Percentiles rank a stretch among this genome's conserved stretches.
phyloP scores from a whole-genome alignment of 1,284 basidiomycete genomes.

The Papiliotrema terrestris region DNA sequence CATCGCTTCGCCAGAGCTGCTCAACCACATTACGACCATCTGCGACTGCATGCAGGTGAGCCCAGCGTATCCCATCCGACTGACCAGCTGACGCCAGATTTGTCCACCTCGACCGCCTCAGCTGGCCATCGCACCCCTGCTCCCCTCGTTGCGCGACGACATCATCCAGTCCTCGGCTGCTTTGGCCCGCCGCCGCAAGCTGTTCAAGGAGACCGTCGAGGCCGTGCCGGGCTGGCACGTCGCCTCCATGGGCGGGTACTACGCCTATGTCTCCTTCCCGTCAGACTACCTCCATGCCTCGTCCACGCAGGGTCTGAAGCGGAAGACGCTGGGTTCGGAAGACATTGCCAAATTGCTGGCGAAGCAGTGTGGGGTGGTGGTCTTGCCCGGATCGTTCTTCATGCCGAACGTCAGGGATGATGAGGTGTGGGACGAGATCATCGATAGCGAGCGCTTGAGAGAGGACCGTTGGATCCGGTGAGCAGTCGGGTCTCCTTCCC shows the following conservation, averaged over 20 bases:
- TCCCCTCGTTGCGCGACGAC: constrained; percentile 57
- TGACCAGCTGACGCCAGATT: constrained; percentile 53
- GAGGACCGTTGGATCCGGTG: constrained; percentile 61
- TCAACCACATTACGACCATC: constrained; percentile 59
- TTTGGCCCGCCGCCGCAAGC: constrained; percentile 57
- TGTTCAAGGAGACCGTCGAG: constrained; percentile 54
- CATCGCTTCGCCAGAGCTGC: constrained; percentile 61
- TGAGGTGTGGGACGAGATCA: constrained; percentile 32
- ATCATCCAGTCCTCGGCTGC: constrained; percentile 56
- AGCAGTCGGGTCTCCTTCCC: constrained; percentile 7
- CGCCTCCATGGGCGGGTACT: constrained; percentile 67
- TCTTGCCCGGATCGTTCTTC: constrained; percentile 70
- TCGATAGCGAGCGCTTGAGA: constrained; percentile 40
- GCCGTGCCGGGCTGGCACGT: constrained; percentile 60
- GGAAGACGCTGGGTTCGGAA: constrained; percentile 46
- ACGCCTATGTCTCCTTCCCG: constrained; percentile 71
- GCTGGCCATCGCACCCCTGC: constrained; percentile 59
- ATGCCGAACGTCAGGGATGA: constrained; percentile 38
- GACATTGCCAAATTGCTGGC: constrained; percentile 63
- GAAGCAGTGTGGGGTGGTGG: constrained; percentile 61
- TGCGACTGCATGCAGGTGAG: constrained; percentile 66
- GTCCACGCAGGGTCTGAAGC: constrained; percentile 58
- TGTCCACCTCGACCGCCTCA: constrained; percentile 72
- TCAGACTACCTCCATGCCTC: constrained; percentile 51
- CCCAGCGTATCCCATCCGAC: constrained; percentile 4